Base-by-base conservation (phyloP, 2,329 filamentous ascomycete species). In the Tolypocladium capitatum region DNA sequence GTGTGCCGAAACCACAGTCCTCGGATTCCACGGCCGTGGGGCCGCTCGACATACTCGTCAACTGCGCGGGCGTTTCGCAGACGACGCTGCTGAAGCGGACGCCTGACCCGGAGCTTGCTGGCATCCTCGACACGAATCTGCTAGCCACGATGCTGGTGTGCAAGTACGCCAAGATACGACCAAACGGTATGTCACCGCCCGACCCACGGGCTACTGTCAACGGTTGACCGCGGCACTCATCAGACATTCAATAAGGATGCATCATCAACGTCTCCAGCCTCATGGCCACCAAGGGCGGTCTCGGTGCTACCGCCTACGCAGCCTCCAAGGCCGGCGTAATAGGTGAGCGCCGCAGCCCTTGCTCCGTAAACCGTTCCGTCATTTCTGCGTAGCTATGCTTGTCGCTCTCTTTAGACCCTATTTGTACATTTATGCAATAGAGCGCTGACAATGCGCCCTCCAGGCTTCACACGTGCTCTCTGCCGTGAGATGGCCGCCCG, bases 201-300 rank as follows among this genome's bases (percentile, higher is more conserved):
- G 16, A 7, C 24, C 30, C 6, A 2, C 28, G 11, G 27, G 11
- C 24, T 11, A 16, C 18, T 38, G 7, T 14, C 24, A 18, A 5
- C 28, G 11, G 9, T 31, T 5, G 2, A n/a, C 4, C 18, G 9
- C 30, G 21, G 16, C 41, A 27, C 42, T 38, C 49, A 16, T 38
- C 16, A 14, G 21, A 33, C 27, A 6, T 16, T 28, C 11, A n/a
- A 10, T 5, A 42, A 76, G 76, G 73, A 8, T 86, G 80, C 58
- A 89, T 94, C 51, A 81, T 94, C 63, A 94, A 94, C 59, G 69
- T 95, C 21, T 81, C 85, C 1, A 91, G 85, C 43, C 68, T 94
- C 30, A 74, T 94, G 42, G 88, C 81, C 0, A 60, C 74, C 1
- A 81, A 82, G 49, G 83, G 81, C 1, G 84, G 83, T 1, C 70